Evolutionary conservation across 495 filamentous ascomycete species (phyloP).

Genomic region (Xylaria curta): DNA sequence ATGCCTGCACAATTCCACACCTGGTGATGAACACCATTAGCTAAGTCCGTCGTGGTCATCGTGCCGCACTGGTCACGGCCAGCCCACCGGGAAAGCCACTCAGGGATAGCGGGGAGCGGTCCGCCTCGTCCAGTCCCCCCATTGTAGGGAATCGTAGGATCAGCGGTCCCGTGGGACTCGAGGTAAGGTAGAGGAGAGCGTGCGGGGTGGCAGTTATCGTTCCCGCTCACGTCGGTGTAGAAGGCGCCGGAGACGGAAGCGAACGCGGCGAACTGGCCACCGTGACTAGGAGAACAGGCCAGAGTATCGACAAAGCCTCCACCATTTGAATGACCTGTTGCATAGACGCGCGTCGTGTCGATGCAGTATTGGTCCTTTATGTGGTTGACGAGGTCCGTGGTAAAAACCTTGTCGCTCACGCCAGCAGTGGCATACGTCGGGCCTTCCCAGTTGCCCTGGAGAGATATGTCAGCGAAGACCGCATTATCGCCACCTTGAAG

Average conservation of each 20-base stretch:
- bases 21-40: slow-evolving; percentile 3
- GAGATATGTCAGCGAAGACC: not conserved
- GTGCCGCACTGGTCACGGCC: not conserved
- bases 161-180: slow-evolving; percentile 2
- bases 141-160: slow-evolving; percentile 1
- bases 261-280: slow-evolving; percentile 9
- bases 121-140: not conserved
- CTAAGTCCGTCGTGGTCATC: slow-evolving; percentile 8
- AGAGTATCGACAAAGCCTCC: slow-evolving; percentile 1
- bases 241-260: not conserved
- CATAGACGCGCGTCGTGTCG: slow-evolving; percentile 1
- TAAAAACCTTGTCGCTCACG: not conserved
- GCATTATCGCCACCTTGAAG: not conserved
- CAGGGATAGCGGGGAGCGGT: not conserved
- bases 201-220: not conserved
- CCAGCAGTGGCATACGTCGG: not conserved
- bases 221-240: slow-evolving; percentile 4
- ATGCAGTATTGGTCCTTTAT: slow-evolving; percentile 2
- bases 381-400: not conserved
- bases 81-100: slow-evolving; percentile 6
- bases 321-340: slow-evolving; percentile 1
- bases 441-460: slow-evolving; percentile 6
- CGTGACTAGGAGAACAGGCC: slow-evolving; percentile 1
- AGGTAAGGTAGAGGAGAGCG: not conserved
- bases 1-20: not conserved